Evolutionary conservation across 2,329 filamentous ascomycete genomes (phyloP), one percentile per base, ranked within the genome.

Genomic region (Cercospora nicotianae): DNA sequence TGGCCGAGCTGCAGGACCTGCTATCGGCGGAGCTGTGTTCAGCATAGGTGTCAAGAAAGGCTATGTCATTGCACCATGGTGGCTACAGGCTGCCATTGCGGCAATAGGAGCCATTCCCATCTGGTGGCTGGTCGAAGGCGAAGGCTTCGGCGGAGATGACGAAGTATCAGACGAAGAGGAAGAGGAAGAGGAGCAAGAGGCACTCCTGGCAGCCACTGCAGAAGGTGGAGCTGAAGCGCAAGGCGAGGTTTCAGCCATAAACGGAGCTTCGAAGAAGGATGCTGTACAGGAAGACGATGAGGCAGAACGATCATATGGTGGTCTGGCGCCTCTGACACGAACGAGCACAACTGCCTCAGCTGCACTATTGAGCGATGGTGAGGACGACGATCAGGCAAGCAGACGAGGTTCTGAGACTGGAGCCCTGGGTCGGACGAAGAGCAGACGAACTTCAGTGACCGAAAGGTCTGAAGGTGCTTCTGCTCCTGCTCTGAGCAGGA

Each of bases 41-140:
- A 90, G 88, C 0, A 88, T 87, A 81, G 94, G 94, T 0, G 88
- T 93, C 0, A 87, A 91, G 74, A 82, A 85, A 31, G 92, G 92
- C 0, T 94, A 92, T 76, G 84, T 95, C 31, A 87, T 96, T 62
- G 82, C 91, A 0, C 90, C 94, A 0, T 97, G 92, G 87, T 96
- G 91, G 88, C 83, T 90, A 3, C 83, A 97, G n/a, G 85, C 87
- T 0, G 73, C 81, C 0, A 82, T 96, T 55, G 86, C 89, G 0
- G 69, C 87, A 0, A 59, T 93, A 1, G 91, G 91, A 18, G 87
- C 87, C 0, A 78, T 96, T 4, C 91, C 93, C 0, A 87, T 91
- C 0, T 92, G 89, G 78, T 90, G 89, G 81, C 85, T 96, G 0
- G 85, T 89, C 2, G 88, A 97, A 75, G 90, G 90, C 42, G 87